Base-by-base conservation (phyloP, 2,329 filamentous ascomycete species). In the Acephala macrosclerotiorum region DNA sequence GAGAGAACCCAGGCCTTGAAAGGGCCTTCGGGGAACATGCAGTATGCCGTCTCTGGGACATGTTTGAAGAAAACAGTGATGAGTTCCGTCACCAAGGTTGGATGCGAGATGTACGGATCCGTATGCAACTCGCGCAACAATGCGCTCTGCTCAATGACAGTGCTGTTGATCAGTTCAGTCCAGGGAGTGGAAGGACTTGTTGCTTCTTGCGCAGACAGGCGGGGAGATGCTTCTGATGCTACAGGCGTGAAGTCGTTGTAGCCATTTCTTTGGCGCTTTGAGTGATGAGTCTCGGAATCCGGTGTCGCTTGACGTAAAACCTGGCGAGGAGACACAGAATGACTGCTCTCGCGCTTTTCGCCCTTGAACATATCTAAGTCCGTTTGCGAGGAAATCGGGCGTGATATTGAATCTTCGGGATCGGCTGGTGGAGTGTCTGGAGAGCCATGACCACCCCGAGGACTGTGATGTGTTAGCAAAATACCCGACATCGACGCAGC, bases 1-100 rank as follows among this genome's bases (percentile, higher is more conserved):
- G 79, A 80, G 58, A 80, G 79, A 38, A 86, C 76, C 88, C 88
- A 90, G 25, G 78, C 72, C 29, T 81, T 77, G 69, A 90, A 89
- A 11, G 81, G 78, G 45, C 79, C 75, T 40, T 81, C 79, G 2
- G 87, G 86, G 65, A 89, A 86, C 68, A 89, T 83, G 66, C 81
- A 80, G 70, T 85, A 87, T 12, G 83, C 80, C 4, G 81, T 81
- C 64, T 82, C 81, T 67, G 88, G 86, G 58, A 86, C 79, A 67
- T 86, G 80, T n/a, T 78, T 78, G 70, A 90, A 88, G 73, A 85
- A 89, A n/a, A 81, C 76, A 33, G 85, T 80, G 20, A 88, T 69
- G 38, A 88, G 82, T 58, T 85, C 81, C 33, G 81, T 74, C 1
- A 85, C 84, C 56, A 82, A 73, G 40, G 81, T 79, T 0, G 83